Evolutionary conservation across 2,329 filamentous ascomycete species (phyloP), one percentile per base, ranked within the genome.

Genomic region (Huntiella bhutanensis): DNA sequence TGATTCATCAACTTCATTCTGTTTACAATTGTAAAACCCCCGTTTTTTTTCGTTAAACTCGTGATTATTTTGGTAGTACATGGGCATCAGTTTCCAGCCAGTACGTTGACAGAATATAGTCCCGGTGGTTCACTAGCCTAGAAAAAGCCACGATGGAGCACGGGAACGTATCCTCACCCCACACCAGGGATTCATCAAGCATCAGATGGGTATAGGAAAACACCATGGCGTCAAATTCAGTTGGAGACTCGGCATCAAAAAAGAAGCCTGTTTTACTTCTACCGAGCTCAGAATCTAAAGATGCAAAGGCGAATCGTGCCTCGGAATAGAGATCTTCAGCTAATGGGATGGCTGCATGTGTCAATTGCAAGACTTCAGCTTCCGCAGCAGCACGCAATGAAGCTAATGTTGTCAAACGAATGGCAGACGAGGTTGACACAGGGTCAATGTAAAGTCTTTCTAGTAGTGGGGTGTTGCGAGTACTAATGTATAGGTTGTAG

Each of bases 201-300:
- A 96, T 66, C 43, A 93, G 65, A 59, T 92, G 76, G 0, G 83
- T 87, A 60, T 95, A 98, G 3, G 85, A 78, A 62, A 95, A 96
- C 2, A 96, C 74, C 46, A 75, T 77, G 5, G 88, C 87, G 61
- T 98, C 91, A 54, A 96, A 88, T 17, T 88, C 57, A 0, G 77
- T 75, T 0, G 88, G 84, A 58, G 28, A 60, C 43, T 48, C 59
- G 57, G 51, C 55, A 17, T 57, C 64, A 48, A 72, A 72, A 57
- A 75, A 75, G 67, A 68, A 74, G 2, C 54, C 54, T 1, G 57
- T 54, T 8, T 59, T 54, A 4, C 55, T 45, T 8, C n/a, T 59
- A 4, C 74, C 56, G 5, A 70, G 48, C 2, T 59, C 54, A 2
- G 64, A 64, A 5, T 44, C 39, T 4, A 76, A 60, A 6, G 70